Evolutionary conservation across 345 rosid species (phyloP), one percentile per base, ranked within the genome.

Genomic region (Eucalyptus shirleyi): DNA sequence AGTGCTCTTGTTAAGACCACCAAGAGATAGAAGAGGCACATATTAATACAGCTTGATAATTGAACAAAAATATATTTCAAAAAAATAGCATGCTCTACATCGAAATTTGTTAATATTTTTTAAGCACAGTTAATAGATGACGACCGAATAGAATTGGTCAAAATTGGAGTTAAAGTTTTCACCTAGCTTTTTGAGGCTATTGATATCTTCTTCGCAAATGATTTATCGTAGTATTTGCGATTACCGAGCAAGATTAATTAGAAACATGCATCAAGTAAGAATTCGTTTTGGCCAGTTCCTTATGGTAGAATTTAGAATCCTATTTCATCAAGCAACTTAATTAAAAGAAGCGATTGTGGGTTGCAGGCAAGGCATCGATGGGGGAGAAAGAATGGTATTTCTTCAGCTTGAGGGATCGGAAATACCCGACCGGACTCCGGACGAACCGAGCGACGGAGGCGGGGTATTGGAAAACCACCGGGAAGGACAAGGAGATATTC

Each of bases 341-440:
- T 16, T 55, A 17, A 12, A 18, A 50, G 87, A 45, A 50, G 47
- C 83, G 69, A 56, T 81, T 30, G 82, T 56, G 65, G 67, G 87
- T 32, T 90, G 88, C 92, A 97, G 99, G 89, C 81, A 97, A 96
- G 90, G 99, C 99, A 51, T 97, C 98, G 8, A 98, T 98, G 99
- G 99, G 99, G 44, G 98, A 97, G 95, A 98, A 98, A 91, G 97
- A 97, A 67, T 97, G 99, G 99, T 97, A 97, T 86, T 97, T 97
- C 94, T 97, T 97, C 91, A 96, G 92, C 90, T 87, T 96, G 94
- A 94, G 97, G 89, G 99, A 97, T 85, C 86, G 99, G 55, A 97
- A 97, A 91, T 97, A 97, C 91, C 99, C 99, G 18, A 97, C 99
- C 1, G 99, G 99, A 86, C 95, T 97, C 65, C 95, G 99, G 90